Evolutionary conservation across 2,329 filamentous ascomycete genomes (phyloP).

Genomic region (Penicillium hesseltinei): DNA sequence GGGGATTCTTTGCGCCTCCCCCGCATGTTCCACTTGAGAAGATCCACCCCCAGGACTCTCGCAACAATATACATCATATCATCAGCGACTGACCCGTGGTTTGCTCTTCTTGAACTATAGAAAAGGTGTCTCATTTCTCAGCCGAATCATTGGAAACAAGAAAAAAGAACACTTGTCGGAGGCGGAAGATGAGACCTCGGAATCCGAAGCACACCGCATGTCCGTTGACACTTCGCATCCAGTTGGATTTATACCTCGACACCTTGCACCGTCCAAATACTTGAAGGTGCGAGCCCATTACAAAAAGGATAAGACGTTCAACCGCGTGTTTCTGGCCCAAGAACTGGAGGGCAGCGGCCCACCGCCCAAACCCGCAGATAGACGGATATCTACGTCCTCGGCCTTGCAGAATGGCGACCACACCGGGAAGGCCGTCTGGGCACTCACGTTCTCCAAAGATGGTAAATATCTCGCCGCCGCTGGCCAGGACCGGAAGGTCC

Average conservation of each 20-base stretch:
- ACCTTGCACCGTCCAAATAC: constrained; percentile 86
- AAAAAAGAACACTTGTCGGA: constrained; percentile 62
- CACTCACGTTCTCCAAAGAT: constrained; percentile 87
- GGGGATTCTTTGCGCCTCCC: background rate
- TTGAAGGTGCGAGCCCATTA: constrained; percentile 79
- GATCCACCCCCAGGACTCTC: constrained; percentile 1
- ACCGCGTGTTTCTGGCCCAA: constrained; percentile 86
- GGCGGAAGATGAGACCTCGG: constrained; percentile 61
- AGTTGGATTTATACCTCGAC: constrained; percentile 77
- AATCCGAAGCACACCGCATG: constrained; percentile 67
- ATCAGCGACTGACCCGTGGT: constrained; percentile 10
- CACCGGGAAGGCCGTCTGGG: constrained; percentile 74
- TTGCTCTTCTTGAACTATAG: constrained; percentile 45
- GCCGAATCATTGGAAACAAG: constrained; percentile 74
- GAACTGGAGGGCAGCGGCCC: constrained; percentile 68
- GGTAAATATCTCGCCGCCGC: constrained; percentile 89
- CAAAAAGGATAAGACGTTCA: constrained; percentile 79
- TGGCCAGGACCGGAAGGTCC: constrained; percentile 79
- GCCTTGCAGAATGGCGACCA: constrained; percentile 24
- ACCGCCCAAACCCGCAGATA: constrained; percentile 28
- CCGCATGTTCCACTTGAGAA: background rate
- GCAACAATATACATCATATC: background rate
- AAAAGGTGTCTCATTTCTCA: constrained; percentile 87
- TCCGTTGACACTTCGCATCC: constrained; percentile 76
- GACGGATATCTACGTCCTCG: constrained; percentile 29